Conservation (phyloP, 2,329 filamentous ascomycete species). For the Teratosphaeria zuluensis region DNA sequence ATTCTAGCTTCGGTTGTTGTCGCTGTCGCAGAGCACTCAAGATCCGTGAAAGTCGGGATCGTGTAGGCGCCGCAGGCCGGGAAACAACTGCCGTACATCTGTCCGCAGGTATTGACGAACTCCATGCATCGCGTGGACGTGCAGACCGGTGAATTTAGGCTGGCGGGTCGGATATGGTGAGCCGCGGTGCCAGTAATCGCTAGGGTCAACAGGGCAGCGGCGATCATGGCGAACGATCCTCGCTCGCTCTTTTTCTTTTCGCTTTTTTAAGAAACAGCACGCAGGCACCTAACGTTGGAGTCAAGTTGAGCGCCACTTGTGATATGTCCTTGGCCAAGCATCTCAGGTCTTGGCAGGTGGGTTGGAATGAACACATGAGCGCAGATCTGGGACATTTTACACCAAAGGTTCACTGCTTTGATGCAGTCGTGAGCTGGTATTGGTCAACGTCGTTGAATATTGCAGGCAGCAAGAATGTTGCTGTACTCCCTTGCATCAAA, state of each 20-base stretch:
- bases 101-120: constrained; percentile 8
- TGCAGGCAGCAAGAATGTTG: background rate
- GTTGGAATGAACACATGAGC: background rate
- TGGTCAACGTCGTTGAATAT: background rate
- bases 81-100: constrained; percentile 10
- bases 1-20: background rate
- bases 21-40: constrained; percentile 5
- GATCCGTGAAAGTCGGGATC: constrained; percentile 6
- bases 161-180: background rate
- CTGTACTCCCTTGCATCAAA: background rate
- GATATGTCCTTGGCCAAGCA: background rate
- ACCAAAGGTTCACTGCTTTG: background rate
- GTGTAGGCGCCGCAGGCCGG: constrained; percentile 6
- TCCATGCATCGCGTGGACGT: background rate
- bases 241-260: background rate
- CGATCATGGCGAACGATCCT: background rate
- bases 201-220: background rate
- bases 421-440: background rate
- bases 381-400: too few relatives aligned
- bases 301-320: background rate
- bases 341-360: background rate
- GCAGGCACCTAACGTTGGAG: background rate
- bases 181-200: background rate
- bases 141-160: background rate
- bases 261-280: background rate